Evolutionary conservation across 805 yeast species (phyloP).

Genomic region (Metschnikowia colocasiae): DNA sequence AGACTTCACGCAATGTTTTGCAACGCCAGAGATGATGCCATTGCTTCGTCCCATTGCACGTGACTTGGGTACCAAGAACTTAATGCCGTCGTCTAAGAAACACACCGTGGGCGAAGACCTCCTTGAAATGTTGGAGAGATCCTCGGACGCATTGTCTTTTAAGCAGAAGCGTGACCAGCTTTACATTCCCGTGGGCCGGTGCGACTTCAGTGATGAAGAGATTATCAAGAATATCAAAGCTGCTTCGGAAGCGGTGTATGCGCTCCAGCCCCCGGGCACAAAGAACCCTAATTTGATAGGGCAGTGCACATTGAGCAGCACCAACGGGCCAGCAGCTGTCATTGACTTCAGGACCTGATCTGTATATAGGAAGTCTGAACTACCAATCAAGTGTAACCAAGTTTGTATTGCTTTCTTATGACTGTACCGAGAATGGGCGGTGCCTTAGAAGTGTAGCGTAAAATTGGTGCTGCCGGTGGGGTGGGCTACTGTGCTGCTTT

Average conservation of each 20-base stretch:
- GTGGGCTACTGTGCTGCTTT: background rate
- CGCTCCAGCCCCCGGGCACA: slow-evolving; percentile 52
- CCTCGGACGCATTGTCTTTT: slow-evolving; percentile 69
- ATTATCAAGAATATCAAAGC: slow-evolving; percentile 66
- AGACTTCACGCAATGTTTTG: slow-evolving; percentile 68
- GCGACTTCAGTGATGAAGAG: slow-evolving; percentile 73
- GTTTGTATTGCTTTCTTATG: no score
- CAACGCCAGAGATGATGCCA: slow-evolving; percentile 77
- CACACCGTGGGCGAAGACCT: slow-evolving; percentile 81
- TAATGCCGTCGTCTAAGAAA: slow-evolving; percentile 82
- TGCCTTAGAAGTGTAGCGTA: no score
- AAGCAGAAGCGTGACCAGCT: slow-evolving; percentile 66
- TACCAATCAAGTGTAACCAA: background rate
- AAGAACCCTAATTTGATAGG: slow-evolving; percentile 71
- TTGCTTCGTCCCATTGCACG: slow-evolving; percentile 68
- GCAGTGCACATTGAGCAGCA: slow-evolving; percentile 61
- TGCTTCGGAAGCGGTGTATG: slow-evolving; percentile 59
- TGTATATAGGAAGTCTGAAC: slow-evolving; percentile 15
- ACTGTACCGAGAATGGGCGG: no score
- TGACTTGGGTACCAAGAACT: slow-evolving; percentile 79
- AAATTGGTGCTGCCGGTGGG: no score
- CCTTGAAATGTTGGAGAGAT: slow-evolving; percentile 46
- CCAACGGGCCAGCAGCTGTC: slow-evolving; percentile 77
- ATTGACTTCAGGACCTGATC: slow-evolving; percentile 37
- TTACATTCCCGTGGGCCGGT: slow-evolving; percentile 69